phyloP scores from a whole-genome alignment of 192 early-diverging fungal genomes.

The Umbelopsis ramanniana region DNA sequence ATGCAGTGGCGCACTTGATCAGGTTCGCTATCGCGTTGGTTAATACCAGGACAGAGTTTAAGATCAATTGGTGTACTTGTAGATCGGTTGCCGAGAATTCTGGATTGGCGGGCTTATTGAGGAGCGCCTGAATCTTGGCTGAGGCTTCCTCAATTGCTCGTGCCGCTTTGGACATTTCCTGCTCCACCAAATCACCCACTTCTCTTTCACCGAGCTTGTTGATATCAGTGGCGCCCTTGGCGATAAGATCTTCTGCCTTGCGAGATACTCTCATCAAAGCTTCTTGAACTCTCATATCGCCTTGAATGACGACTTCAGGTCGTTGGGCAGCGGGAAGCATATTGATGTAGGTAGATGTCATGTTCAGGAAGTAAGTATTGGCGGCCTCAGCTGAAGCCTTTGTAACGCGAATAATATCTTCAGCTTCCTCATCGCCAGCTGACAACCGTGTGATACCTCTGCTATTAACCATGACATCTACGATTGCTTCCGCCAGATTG shows the following conservation, averaged over 20 bases:
- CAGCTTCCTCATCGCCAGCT: slow-evolving; percentile 78
- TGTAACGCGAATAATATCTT: slow-evolving; percentile 75
- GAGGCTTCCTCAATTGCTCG: slow-evolving; percentile 92
- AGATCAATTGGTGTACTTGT: slow-evolving; percentile 89
- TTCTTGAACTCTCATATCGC: slow-evolving; percentile 78
- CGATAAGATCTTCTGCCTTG: slow-evolving; percentile 78
- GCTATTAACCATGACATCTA: slow-evolving; percentile 82
- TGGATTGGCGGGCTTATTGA: slow-evolving; percentile 76
- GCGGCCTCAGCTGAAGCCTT: slow-evolving; percentile 66
- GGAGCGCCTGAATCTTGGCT: slow-evolving; percentile 76
- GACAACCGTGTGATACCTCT: slow-evolving; percentile 90
- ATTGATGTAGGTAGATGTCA: slow-evolving; percentile 79
- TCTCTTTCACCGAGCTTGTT: slow-evolving; percentile 68
- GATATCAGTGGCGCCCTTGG: slow-evolving; percentile 60
- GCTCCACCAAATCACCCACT: slow-evolving; percentile 89
- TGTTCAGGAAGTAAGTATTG: slow-evolving; percentile 85
- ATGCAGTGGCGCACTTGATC: slow-evolving; percentile 91
- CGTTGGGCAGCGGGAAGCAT: slow-evolving; percentile 65
- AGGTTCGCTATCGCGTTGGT: slow-evolving; percentile 94
- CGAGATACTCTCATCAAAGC: slow-evolving; percentile 72
- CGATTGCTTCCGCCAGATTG: slow-evolving; percentile 78
- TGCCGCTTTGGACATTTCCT: slow-evolving; percentile 92
- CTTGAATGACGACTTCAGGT: slow-evolving; percentile 74
- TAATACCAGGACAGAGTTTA: slow-evolving; percentile 90
- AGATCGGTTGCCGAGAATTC: slow-evolving; percentile 73